Percentiles rank a stretch among this genome's conserved stretches.
phyloP scores from a whole-genome alignment of 805 yeast species.

The Suhomyces tanzawaensis region DNA sequence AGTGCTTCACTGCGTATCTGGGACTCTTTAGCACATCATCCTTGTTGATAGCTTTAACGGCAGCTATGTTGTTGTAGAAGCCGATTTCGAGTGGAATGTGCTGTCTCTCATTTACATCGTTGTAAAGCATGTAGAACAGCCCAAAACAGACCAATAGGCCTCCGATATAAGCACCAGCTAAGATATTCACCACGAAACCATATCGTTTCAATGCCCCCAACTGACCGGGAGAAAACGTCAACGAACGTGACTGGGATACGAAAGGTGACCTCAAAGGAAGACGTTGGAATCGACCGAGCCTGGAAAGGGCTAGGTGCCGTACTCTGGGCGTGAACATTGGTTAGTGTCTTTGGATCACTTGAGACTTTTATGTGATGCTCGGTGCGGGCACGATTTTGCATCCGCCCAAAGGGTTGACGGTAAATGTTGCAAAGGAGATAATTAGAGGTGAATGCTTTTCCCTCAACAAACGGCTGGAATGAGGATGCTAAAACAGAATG shows the following conservation, averaged over 20 bases:
- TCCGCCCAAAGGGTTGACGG: no score
- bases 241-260: constrained; percentile 2
- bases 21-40: constrained; percentile 44
- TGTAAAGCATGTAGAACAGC: constrained; percentile 37
- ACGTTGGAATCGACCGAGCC: neutral
- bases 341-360: neutral
- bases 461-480: no score
- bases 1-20: constrained; percentile 42
- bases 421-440: no score
- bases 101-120: constrained; percentile 39
- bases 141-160: constrained; percentile 39
- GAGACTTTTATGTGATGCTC: neutral
- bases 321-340: neutral
- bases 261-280: neutral
- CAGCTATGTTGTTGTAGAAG: constrained; percentile 30
- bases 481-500: no score
- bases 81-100: constrained; percentile 39
- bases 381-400: neutral
- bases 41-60: constrained; percentile 43
- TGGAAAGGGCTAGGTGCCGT: neutral
- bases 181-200: constrained; percentile 32
- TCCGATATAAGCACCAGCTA: constrained; percentile 45
- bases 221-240: constrained; percentile 19
- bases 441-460: no score
- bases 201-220: constrained; percentile 22